A percentile compares a stretch with the other conserved stretches of the same genome.
These are phyloP conservation scores for Pestalotiopsis fici DNA, from an alignment of 2,329 filamentous ascomycete species.

Conservation along the genomic window DNA sequence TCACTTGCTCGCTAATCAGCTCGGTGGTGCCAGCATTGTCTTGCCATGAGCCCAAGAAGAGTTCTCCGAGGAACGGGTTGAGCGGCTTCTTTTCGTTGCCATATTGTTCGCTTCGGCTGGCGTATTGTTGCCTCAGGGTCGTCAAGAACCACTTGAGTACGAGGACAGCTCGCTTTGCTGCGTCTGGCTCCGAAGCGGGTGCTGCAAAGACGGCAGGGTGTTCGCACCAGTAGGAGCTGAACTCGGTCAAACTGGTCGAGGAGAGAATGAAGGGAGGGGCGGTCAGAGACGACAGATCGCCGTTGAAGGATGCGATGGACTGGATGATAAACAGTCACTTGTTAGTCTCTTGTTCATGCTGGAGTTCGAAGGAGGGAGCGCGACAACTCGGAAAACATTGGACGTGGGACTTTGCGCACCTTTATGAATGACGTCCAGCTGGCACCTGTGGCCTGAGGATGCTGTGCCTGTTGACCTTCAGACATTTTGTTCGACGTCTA, in stretches of 20 bases:
- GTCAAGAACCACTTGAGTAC: slow-evolving; percentile 49
- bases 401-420: slow-evolving; percentile 15
- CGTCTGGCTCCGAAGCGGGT: slow-evolving; percentile 42
- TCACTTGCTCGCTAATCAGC: slow-evolving; percentile 47
- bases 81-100: slow-evolving; percentile 53
- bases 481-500: neutral
- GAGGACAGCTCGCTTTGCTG: slow-evolving; percentile 43
- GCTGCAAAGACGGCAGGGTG: slow-evolving; percentile 48
- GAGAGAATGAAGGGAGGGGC: slow-evolving; percentile 51
- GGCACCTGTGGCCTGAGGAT: slow-evolving; percentile 30
- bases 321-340: slow-evolving; percentile 11
- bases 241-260: slow-evolving; percentile 49
- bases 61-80: slow-evolving; percentile 53
- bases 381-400: neutral
- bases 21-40: slow-evolving; percentile 29
- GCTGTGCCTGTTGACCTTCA: slow-evolving; percentile 10
- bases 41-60: slow-evolving; percentile 41
- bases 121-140: slow-evolving; percentile 49
- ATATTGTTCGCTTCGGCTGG: slow-evolving; percentile 41
- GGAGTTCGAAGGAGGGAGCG: neutral
- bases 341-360: slow-evolving; percentile 2
- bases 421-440: slow-evolving; percentile 34
- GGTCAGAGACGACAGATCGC: slow-evolving; percentile 53
- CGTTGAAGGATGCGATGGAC: slow-evolving; percentile 41
- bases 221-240: slow-evolving; percentile 51